Evolutionary conservation across 306 rosid genomes (phyloP).

Genomic region (Prinsepia uniflora): DNA sequence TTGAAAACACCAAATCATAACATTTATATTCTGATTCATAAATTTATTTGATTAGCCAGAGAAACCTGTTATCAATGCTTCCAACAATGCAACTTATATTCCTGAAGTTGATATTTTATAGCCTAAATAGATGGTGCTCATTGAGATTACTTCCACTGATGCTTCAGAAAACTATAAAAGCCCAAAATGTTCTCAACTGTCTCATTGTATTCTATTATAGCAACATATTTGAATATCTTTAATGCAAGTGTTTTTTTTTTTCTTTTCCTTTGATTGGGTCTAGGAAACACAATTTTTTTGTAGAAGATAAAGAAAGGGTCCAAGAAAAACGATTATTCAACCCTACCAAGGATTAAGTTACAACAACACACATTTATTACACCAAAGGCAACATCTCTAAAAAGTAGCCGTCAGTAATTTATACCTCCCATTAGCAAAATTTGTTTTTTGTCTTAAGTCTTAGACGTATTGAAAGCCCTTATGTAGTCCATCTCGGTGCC

Average conservation of each 20-base stretch:
- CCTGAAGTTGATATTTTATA: neutral
- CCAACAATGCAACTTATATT: neutral
- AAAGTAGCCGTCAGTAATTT: neutral
- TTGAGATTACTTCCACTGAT: neutral
- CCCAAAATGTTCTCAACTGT: constrained; percentile 5
- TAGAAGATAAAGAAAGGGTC: neutral
- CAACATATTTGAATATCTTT: neutral
- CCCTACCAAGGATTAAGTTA: neutral
- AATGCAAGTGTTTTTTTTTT: neutral
- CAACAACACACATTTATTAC: neutral
- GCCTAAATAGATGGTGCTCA: neutral
- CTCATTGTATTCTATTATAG: neutral
- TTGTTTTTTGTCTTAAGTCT: neutral
- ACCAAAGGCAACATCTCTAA: neutral
- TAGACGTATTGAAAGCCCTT: neutral
- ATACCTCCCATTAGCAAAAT: neutral
- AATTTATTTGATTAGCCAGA: neutral
- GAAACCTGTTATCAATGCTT: neutral
- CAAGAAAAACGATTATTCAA: neutral
- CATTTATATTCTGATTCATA: neutral
- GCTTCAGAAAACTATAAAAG: neutral
- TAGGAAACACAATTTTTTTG: neutral
- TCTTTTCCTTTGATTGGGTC: neutral
- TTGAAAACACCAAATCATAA: neutral
- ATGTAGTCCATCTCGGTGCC: neutral